Conservation (phyloP, 306 rosid genomes). For the Sechiopsis laciniata region DNA sequence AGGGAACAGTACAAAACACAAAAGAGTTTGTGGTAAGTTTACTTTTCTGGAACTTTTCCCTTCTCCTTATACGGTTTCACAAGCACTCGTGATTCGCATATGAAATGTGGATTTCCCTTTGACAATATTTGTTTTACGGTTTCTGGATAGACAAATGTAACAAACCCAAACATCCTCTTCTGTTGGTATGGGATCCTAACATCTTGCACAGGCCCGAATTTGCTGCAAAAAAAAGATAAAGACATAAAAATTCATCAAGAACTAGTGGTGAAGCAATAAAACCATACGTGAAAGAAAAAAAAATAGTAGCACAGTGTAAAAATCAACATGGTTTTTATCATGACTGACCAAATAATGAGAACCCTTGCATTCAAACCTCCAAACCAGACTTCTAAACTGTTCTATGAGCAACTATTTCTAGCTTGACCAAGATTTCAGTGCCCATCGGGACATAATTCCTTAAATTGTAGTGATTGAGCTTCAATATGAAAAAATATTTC, state of each 20-base stretch:
- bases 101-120: slow-evolving; percentile 95
- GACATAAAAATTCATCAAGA: background rate
- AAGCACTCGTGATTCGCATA: slow-evolving; percentile 92
- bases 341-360: background rate
- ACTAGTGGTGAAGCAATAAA: background rate
- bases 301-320: background rate
- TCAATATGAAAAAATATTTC: slow-evolving; percentile 8
- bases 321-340: background rate
- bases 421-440: no score
- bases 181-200: slow-evolving; percentile 98
- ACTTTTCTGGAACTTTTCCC: slow-evolving; percentile 89
- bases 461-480: background rate
- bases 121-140: slow-evolving; percentile 78
- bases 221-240: slow-evolving; percentile 40
- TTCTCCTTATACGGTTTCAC: slow-evolving; percentile 99
- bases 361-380: background rate
- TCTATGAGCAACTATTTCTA: slow-evolving; percentile 10
- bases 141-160: slow-evolving; percentile 88
- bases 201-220: slow-evolving; percentile 95
- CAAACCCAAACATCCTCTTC: slow-evolving; percentile 96
- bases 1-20: background rate
- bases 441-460: background rate
- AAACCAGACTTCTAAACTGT: background rate
- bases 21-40: slow-evolving; percentile 17
- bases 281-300: background rate